Evolutionary conservation across 176 grass and related monocot genomes (phyloP), one percentile per base, ranked within the genome.

Genomic region (Chrysopogon serrulatus): DNA sequence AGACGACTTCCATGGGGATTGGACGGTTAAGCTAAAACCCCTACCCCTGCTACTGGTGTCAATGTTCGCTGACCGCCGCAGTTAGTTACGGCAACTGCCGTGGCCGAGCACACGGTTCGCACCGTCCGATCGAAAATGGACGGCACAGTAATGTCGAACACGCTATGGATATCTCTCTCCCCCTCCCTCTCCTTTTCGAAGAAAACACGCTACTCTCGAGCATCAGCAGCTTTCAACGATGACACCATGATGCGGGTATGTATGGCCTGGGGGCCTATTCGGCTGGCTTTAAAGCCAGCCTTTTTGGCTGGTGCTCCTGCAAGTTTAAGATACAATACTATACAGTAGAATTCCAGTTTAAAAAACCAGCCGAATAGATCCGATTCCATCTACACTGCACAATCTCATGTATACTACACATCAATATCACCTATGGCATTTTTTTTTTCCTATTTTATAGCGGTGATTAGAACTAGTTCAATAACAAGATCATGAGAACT

Each of bases 11-110:
- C 90, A 92, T 92, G 67, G 71, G 54, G 42, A 6, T 66, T 35
- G 77, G 61, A 10, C 60, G 71, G 87, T 77, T 85, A 47, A 85
- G 86, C 86, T 86, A 91, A 91, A 91, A 88, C 89, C 89, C 89
- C 85, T 91, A 86, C 78, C n/a, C n/a, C n/a, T 43, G 68, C 17
- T 57, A 86, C 77, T 32, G 67, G 10, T 64, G 47, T 66, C 56
- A n/a, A 45, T 31, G 28, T 5, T 32, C 23, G 67, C 67, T 79
- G 74, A 74, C 44, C 27, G 18, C 18, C 11, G 24, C 12, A 33
- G 26, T 54, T 56, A 32, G 18, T 32, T 8, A 15, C 45, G 10
- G 13, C 43, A 36, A 51, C 13, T 18, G 33, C 33, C 15, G 10
- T 30, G 15, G 14, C 19, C 1, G 60, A 39, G 14, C 35, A 2